Conservation (phyloP, 2,329 filamentous ascomycete genomes). For the Monosporascus sp. region DNA sequence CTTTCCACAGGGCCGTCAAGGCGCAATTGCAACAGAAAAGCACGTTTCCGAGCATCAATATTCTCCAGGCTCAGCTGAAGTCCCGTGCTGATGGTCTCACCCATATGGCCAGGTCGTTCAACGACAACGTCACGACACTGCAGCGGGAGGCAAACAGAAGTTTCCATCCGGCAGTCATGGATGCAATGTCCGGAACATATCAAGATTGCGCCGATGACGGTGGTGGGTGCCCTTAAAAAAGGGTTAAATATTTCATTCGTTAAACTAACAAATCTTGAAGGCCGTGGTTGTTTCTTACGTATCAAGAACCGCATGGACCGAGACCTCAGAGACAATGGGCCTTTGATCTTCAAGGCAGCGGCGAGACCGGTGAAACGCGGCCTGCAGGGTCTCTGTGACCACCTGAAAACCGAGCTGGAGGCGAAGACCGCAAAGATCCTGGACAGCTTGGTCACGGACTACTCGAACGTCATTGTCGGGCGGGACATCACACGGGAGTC, state of each 20-base stretch:
- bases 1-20: slow-evolving; percentile 3
- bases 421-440: slow-evolving; percentile 2
- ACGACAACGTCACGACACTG: neutral
- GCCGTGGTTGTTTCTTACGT: slow-evolving; percentile 12
- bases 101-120: slow-evolving; percentile 1
- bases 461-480: slow-evolving; percentile 5
- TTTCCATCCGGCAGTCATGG: slow-evolving; percentile 5
- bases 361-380: neutral
- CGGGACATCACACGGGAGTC: neutral
- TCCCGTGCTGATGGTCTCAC: slow-evolving; percentile 1
- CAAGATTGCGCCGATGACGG: neutral
- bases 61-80: slow-evolving; percentile 8
- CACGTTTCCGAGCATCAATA: neutral
- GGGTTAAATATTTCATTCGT: neutral
- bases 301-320: slow-evolving; percentile 6
- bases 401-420: slow-evolving; percentile 3
- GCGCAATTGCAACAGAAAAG: neutral
- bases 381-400: slow-evolving; percentile 2
- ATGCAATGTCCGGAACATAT: slow-evolving; percentile 6
- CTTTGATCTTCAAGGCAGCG: slow-evolving; percentile 2
- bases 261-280: slow-evolving; percentile 2
- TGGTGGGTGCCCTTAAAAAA: slow-evolving; percentile 1
- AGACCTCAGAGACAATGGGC: neutral
- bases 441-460: slow-evolving; percentile 7
- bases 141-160: slow-evolving; percentile 10